Conservation (phyloP, 2,329 filamentous ascomycete species). For the Clonostachys sp. region DNA sequence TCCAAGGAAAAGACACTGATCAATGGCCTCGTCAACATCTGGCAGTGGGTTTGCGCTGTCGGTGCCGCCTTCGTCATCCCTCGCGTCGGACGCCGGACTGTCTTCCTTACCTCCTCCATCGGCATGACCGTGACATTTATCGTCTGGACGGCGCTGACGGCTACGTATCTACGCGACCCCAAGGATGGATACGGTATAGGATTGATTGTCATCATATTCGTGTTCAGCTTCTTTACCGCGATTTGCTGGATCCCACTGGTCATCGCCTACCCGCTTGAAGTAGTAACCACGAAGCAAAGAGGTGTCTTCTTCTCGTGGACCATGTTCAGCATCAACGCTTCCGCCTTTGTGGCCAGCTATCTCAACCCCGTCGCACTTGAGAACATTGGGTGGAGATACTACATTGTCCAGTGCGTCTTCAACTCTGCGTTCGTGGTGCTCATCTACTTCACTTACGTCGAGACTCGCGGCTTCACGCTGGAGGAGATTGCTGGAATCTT, state of each 20-base stretch:
- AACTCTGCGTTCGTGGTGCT: constrained; percentile 2
- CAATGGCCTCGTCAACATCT: constrained; percentile 18
- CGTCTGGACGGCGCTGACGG: constrained; percentile 16
- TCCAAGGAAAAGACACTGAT: constrained; percentile 20
- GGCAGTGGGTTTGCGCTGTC: constrained; percentile 3
- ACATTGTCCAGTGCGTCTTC: constrained; percentile 4
- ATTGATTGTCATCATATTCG: constrained; percentile 26
- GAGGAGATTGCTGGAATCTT: constrained; percentile 40
- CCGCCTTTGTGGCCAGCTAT: constrained; percentile 25
- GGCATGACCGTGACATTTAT: constrained; percentile 23
- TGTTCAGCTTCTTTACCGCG: constrained; percentile 16
- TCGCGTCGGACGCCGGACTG: constrained; percentile 8
- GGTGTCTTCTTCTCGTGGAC: neutral
- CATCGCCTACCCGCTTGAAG: constrained; percentile 8
- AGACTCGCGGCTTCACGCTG: constrained; percentile 37
- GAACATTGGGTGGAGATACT: constrained; percentile 29
- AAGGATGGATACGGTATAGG: constrained; percentile 10
- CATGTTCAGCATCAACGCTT: constrained; percentile 1
- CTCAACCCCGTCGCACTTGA: constrained; percentile 25
- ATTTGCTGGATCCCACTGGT: constrained; percentile 4
- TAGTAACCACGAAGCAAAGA: constrained; percentile 10
- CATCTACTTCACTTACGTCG: constrained; percentile 38
- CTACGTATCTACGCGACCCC: constrained; percentile 4
- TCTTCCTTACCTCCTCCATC: constrained; percentile 25
- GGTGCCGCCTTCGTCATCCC: constrained; percentile 2